These are phyloP conservation scores for Didymella arachidicola DNA, from an alignment of 2,329 filamentous ascomycete species.

Conservation along the genomic window DNA sequence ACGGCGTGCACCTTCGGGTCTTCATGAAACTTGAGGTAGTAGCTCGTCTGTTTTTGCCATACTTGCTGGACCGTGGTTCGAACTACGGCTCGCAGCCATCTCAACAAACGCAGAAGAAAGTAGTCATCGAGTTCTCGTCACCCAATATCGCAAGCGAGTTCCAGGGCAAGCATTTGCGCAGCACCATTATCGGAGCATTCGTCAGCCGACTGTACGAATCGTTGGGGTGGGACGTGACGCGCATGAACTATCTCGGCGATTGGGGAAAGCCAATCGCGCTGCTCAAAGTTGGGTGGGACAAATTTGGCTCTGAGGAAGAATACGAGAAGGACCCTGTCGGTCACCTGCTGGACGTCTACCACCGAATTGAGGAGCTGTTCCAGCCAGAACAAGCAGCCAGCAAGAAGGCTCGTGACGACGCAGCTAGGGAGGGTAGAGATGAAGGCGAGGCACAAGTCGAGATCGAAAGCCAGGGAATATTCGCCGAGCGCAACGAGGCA, in stretches of 20 bases:
- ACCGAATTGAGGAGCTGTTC: constrained; percentile 68
- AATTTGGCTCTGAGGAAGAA: constrained; percentile 70
- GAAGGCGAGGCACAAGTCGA: constrained; percentile 38
- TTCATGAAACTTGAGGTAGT: constrained; percentile 69
- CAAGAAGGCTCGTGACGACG: constrained; percentile 61
- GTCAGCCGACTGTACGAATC: constrained; percentile 66
- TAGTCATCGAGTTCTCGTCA: constrained; percentile 75
- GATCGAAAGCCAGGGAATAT: constrained; percentile 44
- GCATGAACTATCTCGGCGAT: constrained; percentile 72
- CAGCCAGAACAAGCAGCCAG: constrained; percentile 64
- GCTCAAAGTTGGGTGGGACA: constrained; percentile 70
- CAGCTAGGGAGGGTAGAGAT: constrained; percentile 62
- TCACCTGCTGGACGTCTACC: constrained; percentile 75
- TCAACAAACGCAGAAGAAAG: constrained; percentile 61
- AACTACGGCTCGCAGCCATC: constrained; percentile 66
- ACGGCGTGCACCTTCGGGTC: constrained; percentile 72
- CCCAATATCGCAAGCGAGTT: constrained; percentile 79
- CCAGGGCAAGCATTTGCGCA: constrained; percentile 70
- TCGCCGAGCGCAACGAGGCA: constrained; percentile 56
- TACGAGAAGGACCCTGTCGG: constrained; percentile 71
- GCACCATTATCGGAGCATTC: constrained; percentile 71
- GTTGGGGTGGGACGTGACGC: constrained; percentile 68
- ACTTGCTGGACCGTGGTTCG: constrained; percentile 63
- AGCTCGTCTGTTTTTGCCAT: constrained; percentile 66
- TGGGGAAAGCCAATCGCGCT: constrained; percentile 72